Evolutionary conservation across 2,329 filamentous ascomycete genomes (phyloP).

Genomic region (Penicillium paneum): DNA sequence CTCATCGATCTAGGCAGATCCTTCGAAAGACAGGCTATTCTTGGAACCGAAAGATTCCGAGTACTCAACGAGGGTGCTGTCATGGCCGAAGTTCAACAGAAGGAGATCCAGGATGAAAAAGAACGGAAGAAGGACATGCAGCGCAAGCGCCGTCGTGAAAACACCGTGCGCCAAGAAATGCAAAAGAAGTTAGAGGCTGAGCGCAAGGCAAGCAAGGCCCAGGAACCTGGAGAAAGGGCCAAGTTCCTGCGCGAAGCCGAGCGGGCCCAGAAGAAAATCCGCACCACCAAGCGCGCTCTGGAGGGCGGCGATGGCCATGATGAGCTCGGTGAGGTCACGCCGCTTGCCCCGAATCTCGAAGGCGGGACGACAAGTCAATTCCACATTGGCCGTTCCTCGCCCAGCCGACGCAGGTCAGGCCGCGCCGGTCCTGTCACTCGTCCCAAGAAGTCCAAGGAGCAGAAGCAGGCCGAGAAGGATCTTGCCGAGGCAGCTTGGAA

Average conservation of each 20-base stretch:
- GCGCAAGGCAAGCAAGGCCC: conserved; percentile 70
- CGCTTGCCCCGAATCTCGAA: conserved; percentile 75
- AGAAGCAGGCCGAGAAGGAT: conserved; percentile 67
- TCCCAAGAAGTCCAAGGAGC: conserved; percentile 81
- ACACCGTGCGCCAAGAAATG: conserved; percentile 83
- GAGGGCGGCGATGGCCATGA: conserved; percentile 74
- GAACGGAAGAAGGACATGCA: conserved; percentile 99
- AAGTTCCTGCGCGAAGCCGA: conserved; percentile 82
- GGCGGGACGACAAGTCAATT: conserved; percentile 85
- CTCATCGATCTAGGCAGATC: conserved; percentile 56
- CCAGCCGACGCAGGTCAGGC: conserved; percentile 54
- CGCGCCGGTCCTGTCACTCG: conserved; percentile 54
- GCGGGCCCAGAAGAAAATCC: conserved; percentile 86
- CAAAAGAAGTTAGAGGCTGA: conserved; percentile 80
- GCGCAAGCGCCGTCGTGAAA: conserved; percentile 89
- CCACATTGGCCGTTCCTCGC: conserved; percentile 59
- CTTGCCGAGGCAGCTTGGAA: conserved; percentile 85
- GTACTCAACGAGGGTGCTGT: conserved; percentile 75
- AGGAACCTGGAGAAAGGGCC: conserved; percentile 77
- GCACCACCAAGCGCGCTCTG: conserved; percentile 81
- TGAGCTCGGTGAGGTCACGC: conserved; percentile 68
- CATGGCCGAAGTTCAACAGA: conserved; percentile 79
- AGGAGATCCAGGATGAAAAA: conserved; percentile 90
- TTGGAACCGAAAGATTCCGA: conserved; percentile 73
- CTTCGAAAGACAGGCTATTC: conserved; percentile 65